A percentile compares a stretch with the other conserved stretches of the same genome.
phyloP scores from a whole-genome alignment of 768 basidiomycete genomes.

The Austroboletus eburneus region DNA sequence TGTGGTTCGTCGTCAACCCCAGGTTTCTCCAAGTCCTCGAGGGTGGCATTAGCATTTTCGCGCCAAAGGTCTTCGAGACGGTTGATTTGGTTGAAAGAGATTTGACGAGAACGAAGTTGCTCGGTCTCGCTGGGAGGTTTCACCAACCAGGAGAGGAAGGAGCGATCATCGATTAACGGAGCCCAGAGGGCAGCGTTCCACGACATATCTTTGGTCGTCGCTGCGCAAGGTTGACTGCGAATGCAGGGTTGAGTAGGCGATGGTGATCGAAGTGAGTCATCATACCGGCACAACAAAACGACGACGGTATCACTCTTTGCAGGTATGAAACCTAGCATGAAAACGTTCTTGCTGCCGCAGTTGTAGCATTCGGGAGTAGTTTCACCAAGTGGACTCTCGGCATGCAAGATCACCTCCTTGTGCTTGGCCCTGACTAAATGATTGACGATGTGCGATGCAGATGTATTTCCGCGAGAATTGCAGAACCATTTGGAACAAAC shows the following conservation, averaged over 20 bases:
- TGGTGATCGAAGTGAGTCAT: not conserved
- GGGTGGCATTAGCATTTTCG: slow-evolving; percentile 89
- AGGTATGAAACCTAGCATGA: slow-evolving; percentile 98
- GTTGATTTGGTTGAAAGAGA: slow-evolving; percentile 96
- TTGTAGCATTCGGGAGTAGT: slow-evolving; percentile 99
- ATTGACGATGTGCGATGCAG: slow-evolving; percentile 98
- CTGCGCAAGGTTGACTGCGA: slow-evolving; percentile 91
- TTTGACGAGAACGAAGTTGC: slow-evolving; percentile 93
- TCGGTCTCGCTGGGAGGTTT: slow-evolving; percentile 96
- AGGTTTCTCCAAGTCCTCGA: slow-evolving; percentile 96
- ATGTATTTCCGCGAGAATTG: slow-evolving; percentile 96
- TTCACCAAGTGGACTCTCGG: slow-evolving; percentile 92
- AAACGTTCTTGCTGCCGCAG: slow-evolving; percentile 98
- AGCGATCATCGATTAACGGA: slow-evolving; percentile 96
- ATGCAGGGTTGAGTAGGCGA: not conserved
- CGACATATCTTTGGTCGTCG: slow-evolving; percentile 94
- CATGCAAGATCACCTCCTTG: slow-evolving; percentile 96
- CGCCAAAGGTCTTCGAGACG: slow-evolving; percentile 97
- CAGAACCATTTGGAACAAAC: slow-evolving; percentile 97
- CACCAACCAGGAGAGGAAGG: slow-evolving; percentile 98
- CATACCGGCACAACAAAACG: slow-evolving; percentile 91
- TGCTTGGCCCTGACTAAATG: slow-evolving; percentile 99
- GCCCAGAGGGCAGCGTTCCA: slow-evolving; percentile 99
- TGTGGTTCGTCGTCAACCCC: slow-evolving; percentile 98
- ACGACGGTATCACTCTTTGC: slow-evolving; percentile 99